Evolutionary conservation across 345 rosid species (phyloP).

Genomic region (Pelargonium nanum): DNA sequence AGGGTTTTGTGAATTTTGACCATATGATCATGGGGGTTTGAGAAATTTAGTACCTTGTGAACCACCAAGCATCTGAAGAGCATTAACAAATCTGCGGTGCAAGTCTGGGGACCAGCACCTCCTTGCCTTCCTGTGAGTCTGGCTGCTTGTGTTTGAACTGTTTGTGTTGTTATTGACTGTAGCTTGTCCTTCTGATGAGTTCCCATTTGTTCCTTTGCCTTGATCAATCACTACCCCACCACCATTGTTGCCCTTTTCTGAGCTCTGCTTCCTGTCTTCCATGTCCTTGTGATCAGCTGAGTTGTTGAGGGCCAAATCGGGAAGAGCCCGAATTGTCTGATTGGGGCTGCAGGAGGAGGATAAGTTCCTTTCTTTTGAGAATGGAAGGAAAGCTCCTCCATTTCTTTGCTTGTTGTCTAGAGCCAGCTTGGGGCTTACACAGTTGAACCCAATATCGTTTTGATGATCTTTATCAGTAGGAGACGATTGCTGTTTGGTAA

Average conservation of each 20-base stretch:
- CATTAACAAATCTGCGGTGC: conserved; percentile 89
- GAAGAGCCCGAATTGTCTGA: conserved; percentile 30
- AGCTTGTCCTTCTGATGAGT: conserved; percentile 28
- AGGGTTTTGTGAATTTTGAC: not conserved
- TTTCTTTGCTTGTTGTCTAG: conserved; percentile 60
- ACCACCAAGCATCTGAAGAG: conserved; percentile 98
- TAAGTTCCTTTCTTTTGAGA: conserved; percentile 56
- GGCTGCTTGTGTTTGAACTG: conserved; percentile 16
- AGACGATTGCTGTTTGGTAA: conserved; percentile 25
- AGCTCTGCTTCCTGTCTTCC: conserved; percentile 40
- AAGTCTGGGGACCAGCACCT: conserved; percentile 99
- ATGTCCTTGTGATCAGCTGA: conserved; percentile 20
- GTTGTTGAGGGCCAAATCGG: conserved; percentile 59
- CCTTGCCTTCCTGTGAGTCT: conserved; percentile 80
- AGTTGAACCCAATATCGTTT: conserved; percentile 35
- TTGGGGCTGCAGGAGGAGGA: conserved; percentile 12
- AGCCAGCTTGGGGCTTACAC: conserved; percentile 44
- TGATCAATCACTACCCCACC: conserved; percentile 21
- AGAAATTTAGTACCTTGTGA: conserved; percentile 71
- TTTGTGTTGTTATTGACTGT: conserved; percentile 14
- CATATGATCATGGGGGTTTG: not conserved
- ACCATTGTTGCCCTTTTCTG: conserved; percentile 22
- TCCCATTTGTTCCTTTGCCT: conserved; percentile 19
- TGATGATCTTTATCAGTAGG: conserved; percentile 25
- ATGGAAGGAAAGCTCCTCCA: conserved; percentile 89